Conservation (phyloP, 208 protist species). For the Trypanosoma avium region DNA sequence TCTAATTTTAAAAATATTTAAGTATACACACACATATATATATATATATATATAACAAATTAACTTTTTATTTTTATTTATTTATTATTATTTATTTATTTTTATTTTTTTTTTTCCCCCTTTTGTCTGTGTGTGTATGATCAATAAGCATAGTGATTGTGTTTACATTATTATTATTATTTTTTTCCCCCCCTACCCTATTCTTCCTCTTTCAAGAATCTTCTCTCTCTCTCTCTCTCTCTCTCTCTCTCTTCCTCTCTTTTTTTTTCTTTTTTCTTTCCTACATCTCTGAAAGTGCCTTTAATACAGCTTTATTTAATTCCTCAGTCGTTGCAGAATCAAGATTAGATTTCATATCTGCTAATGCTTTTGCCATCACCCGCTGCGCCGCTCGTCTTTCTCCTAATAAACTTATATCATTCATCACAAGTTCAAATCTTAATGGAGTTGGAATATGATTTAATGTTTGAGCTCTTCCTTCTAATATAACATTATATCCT, state of each 20-base stretch:
- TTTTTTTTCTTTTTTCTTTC: not conserved
- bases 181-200: too few species aligned
- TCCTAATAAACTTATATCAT: constrained; percentile 67
- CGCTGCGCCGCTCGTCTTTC: constrained; percentile 88
- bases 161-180: too few species aligned
- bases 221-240: too few species aligned
- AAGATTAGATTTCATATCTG: constrained; percentile 29
- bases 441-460: constrained; percentile 81
- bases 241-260: not conserved
- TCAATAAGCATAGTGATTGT: too few species aligned
- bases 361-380: constrained; percentile 77
- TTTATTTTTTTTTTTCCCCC: constrained; percentile 21
- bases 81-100: not conserved
- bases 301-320: constrained; percentile 24
- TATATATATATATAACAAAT: not conserved
- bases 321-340: constrained; percentile 31
- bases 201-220: too few species aligned
- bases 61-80: too few species aligned
- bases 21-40: not conserved
- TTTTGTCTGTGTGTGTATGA: too few species aligned
- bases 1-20: not conserved
- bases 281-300: constrained; percentile 33
- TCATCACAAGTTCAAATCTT: constrained; percentile 89
- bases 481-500: constrained; percentile 89
- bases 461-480: constrained; percentile 88